Conservation (phyloP, 257 asterid species). For the Coffea canephora region DNA sequence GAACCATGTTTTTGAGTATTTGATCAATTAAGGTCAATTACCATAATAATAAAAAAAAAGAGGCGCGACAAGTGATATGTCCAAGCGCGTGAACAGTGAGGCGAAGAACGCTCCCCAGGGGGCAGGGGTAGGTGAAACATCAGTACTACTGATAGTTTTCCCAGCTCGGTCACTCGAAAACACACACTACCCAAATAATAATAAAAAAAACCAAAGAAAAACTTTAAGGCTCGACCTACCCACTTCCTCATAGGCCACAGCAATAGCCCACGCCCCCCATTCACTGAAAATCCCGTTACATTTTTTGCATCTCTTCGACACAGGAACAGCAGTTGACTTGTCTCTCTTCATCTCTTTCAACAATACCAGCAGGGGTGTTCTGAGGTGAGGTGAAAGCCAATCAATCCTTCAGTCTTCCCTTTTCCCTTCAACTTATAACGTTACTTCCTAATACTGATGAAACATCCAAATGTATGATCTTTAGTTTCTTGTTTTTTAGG, state of each 20-base stretch:
- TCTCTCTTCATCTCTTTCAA: background rate
- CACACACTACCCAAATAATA: background rate
- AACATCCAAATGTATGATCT: background rate
- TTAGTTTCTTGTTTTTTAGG: background rate
- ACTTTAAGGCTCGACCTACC: background rate
- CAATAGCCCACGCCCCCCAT: background rate
- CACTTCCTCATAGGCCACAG: background rate
- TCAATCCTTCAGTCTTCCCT: background rate
- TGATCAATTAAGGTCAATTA: too few relatives aligned
- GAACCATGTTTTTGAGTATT: too few relatives aligned
- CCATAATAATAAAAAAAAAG: background rate
- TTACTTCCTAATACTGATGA: background rate
- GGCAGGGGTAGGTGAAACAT: background rate
- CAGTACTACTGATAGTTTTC: background rate
- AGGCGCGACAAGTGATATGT: background rate
- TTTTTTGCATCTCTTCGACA: background rate
- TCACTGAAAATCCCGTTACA: background rate
- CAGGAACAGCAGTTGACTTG: background rate
- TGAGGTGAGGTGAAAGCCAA: slow-evolving; percentile 12
- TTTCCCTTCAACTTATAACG: background rate
- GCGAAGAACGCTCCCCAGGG: background rate
- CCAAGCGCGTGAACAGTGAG: slow-evolving; percentile 7
- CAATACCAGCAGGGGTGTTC: slow-evolving; percentile 11
- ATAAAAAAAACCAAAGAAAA: background rate
- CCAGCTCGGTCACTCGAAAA: background rate